These are phyloP conservation scores for Alternaria postmessia DNA, from an alignment of 2,329 filamentous ascomycete genomes.

Conservation along the genomic window DNA sequence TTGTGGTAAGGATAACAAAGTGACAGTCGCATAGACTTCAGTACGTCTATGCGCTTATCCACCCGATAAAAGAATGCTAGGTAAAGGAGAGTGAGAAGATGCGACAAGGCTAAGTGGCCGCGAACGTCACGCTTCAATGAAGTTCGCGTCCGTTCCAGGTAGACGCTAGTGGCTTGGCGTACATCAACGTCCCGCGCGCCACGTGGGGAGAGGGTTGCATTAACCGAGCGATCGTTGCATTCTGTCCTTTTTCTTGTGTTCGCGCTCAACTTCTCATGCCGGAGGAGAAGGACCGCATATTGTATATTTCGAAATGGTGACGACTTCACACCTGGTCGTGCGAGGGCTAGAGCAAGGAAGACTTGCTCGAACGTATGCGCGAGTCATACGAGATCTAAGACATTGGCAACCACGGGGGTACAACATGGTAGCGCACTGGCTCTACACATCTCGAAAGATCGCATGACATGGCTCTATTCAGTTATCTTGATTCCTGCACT, in stretches of 20 bases:
- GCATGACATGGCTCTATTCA: not conserved
- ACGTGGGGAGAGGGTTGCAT: slow-evolving; percentile 16
- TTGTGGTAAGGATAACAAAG: not conserved
- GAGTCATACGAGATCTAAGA: not conserved
- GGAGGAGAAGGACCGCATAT: too few species aligned
- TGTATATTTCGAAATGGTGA: not conserved
- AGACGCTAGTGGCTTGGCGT: slow-evolving; percentile 19
- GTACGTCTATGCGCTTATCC: not conserved
- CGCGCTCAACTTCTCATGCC: not conserved
- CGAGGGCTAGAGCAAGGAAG: not conserved
- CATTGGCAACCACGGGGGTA: not conserved
- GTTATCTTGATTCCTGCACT: not conserved
- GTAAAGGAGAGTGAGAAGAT: slow-evolving; percentile 2
- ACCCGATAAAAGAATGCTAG: not conserved
- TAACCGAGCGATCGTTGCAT: slow-evolving; percentile 13
- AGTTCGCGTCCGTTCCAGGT: slow-evolving; percentile 16
- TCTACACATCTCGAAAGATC: not conserved
- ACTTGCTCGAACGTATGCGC: not conserved
- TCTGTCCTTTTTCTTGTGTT: not conserved
- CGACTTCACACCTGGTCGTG: not conserved
- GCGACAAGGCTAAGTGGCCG: slow-evolving; percentile 11
- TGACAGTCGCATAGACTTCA: slow-evolving; percentile 7
- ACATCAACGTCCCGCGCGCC: slow-evolving; percentile 10
- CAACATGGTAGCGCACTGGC: not conserved
- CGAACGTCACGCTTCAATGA: slow-evolving; percentile 21